phyloP scores from a whole-genome alignment of 306 rosid genomes.

The Urtica urens region DNA sequence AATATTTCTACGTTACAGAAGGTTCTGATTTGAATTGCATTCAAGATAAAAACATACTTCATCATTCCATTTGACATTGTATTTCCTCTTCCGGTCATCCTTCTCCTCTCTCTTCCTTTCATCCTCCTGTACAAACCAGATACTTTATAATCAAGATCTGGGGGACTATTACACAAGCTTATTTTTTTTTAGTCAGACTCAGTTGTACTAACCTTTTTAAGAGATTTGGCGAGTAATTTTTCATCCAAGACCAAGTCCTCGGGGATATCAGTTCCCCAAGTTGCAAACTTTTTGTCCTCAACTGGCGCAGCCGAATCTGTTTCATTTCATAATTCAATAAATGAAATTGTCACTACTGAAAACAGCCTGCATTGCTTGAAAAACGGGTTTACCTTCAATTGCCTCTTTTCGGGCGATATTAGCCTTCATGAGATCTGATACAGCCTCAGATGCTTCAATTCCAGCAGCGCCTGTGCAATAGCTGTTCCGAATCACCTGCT shows the following conservation, averaged over 20 bases:
- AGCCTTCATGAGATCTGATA: constrained; percentile 11
- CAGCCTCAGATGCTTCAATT: constrained; percentile 10
- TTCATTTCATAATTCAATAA: no score
- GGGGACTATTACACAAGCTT: not conserved
- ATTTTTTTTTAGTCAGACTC: not conserved
- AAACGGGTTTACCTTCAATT: not conserved
- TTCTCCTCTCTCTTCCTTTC: constrained; percentile 9
- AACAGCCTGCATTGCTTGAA: not conserved
- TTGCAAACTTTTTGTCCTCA: constrained; percentile 47
- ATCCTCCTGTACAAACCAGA: constrained; percentile 12
- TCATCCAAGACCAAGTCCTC: constrained; percentile 43
- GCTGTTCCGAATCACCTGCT: constrained; percentile 9
- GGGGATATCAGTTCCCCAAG: constrained; percentile 67
- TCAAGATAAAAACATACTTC: not conserved
- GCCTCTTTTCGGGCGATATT: constrained; percentile 8
- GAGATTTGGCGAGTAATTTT: constrained; percentile 41
- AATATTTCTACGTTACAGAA: not conserved
- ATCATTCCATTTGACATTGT: constrained; percentile 10
- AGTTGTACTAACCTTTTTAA: constrained; percentile 32
- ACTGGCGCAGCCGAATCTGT: constrained; percentile 32
- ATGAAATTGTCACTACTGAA: no score
- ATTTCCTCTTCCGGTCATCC: constrained; percentile 8
- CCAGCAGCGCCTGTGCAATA: constrained; percentile 10
- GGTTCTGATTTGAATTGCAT: not conserved
- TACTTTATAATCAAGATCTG: not conserved